A percentile compares a stretch with the other conserved stretches of the same genome.
Evolutionary conservation across 208 protist species (phyloP).

Genomic region (Leishmania tarentolae): DNA sequence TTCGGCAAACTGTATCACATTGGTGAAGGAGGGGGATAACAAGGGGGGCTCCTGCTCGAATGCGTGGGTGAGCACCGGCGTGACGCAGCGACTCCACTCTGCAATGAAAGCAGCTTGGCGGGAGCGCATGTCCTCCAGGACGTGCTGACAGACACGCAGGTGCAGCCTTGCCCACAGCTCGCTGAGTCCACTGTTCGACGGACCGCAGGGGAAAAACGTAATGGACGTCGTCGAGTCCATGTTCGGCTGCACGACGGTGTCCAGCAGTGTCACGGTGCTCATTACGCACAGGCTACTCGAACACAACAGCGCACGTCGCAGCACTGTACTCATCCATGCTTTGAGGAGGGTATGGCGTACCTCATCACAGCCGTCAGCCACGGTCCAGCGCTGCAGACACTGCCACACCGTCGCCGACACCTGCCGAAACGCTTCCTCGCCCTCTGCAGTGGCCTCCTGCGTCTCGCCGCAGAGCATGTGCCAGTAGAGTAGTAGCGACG

Average conservation of each 20-base stretch:
- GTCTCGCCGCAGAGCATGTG: conserved; percentile 19
- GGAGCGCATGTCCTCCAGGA: neutral
- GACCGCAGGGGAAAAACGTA: too few species aligned
- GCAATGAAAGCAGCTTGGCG: neutral
- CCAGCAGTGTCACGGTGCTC: conserved; percentile 3
- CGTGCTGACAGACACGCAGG: conserved; percentile 8
- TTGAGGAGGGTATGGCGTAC: neutral
- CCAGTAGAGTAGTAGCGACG: conserved; percentile 29
- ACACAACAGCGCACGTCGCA: conserved; percentile 19
- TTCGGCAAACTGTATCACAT: conserved; percentile 11
- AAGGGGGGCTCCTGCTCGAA: conserved; percentile 30
- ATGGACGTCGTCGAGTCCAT: neutral
- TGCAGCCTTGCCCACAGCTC: conserved; percentile 26
- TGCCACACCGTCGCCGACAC: conserved; percentile 19
- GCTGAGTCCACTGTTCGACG: conserved; percentile 1
- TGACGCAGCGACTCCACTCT: conserved; percentile 17
- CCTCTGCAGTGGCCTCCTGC: neutral
- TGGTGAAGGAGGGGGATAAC: conserved; percentile 15
- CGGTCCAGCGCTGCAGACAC: conserved; percentile 13
- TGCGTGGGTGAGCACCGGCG: conserved; percentile 16
- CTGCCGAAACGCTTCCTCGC: neutral
- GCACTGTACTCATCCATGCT: conserved; percentile 19
- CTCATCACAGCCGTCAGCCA: neutral
- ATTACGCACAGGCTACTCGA: neutral
- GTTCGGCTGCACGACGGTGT: neutral